Base-by-base conservation (phyloP, 768 basidiomycete genomes). In the Dentipellis sp. region DNA sequence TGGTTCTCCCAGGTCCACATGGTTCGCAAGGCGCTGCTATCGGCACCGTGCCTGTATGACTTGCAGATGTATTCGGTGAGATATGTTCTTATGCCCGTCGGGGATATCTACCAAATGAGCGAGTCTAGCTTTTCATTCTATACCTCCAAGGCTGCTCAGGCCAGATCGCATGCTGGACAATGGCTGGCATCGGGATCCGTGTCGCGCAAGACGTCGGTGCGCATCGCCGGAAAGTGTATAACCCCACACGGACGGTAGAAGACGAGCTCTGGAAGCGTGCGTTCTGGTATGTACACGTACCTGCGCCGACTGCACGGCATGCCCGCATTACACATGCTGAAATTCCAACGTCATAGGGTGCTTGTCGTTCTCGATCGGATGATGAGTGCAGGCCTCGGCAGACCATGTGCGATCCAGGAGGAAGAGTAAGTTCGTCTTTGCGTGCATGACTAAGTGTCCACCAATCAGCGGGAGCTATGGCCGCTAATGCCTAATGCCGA, bases 181-280 rank as follows among this genome's bases (percentile, higher is more conserved):
- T 82, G 37, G 67, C 80, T 35, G 85, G 79, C 0, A 70, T 85
- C 42, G 86, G 83, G n/a, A 68, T 91, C 34, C 82, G 88, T 3
- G 71, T 84, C 50, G 80, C 83, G 1, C 83, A 89, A 65, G 89
- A 93, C 59, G 79, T 89, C 40, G 83, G 91, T 29, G 84, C 81
- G 1, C 91, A 92, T 67, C 73, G 82, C 35, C 72, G 74, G 55
- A 72, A 67, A 57, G 68, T 74, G n/a, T 70, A 76, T 34, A 71
- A 69, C 53, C 59, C 65, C 11, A 58, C 65, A 9, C 74, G 74
- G 10, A 76, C 71, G 10, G 69, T 73, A 6, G 84, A 90, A 60
- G 78, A 84, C 54, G 88, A 92, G 65, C 72, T 86, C 19, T 88
- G 86, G 81, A 88, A 87, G 65, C 78, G 84, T 19, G 80, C 78